Percentiles rank a stretch among this genome's conserved stretches.
phyloP scores from a whole-genome alignment of 345 rosid genomes.

The Stellera chamaejasme region DNA sequence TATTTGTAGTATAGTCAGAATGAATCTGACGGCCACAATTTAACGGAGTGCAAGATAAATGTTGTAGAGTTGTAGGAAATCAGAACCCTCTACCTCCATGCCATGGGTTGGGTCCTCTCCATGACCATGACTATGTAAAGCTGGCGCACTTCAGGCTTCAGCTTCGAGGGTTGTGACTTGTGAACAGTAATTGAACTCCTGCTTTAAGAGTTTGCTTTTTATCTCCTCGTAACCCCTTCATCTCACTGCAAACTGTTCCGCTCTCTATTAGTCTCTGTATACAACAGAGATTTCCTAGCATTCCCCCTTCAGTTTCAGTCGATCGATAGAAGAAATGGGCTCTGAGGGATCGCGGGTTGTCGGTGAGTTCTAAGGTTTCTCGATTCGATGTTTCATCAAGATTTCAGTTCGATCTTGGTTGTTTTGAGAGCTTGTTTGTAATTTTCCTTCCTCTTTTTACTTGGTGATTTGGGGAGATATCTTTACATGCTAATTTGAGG shows the following conservation, averaged over 20 bases:
- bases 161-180: slow-evolving; percentile 2
- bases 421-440: neutral
- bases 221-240: neutral
- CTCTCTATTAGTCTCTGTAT: neutral
- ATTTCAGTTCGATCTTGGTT: neutral
- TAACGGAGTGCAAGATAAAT: too few relatives aligned
- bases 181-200: slow-evolving; percentile 8
- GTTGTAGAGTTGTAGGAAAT: too few relatives aligned
- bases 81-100: too few relatives aligned
- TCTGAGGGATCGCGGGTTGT: slow-evolving; percentile 44
- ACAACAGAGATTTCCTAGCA: neutral
- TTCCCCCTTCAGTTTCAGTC: neutral
- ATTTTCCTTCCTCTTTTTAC: neutral
- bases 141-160: neutral
- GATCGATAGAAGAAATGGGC: slow-evolving; percentile 25
- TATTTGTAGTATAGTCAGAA: too few relatives aligned
- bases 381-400: neutral
- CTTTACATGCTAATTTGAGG: neutral
- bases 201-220: neutral
- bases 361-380: slow-evolving; percentile 21
- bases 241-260: slow-evolving; percentile 2
- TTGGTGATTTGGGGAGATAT: slow-evolving; percentile 1
- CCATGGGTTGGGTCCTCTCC: too few relatives aligned
- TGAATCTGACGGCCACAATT: too few relatives aligned
- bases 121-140: too few relatives aligned